Conservation (phyloP, 495 filamentous ascomycete species). For the Penicillium silybi region DNA sequence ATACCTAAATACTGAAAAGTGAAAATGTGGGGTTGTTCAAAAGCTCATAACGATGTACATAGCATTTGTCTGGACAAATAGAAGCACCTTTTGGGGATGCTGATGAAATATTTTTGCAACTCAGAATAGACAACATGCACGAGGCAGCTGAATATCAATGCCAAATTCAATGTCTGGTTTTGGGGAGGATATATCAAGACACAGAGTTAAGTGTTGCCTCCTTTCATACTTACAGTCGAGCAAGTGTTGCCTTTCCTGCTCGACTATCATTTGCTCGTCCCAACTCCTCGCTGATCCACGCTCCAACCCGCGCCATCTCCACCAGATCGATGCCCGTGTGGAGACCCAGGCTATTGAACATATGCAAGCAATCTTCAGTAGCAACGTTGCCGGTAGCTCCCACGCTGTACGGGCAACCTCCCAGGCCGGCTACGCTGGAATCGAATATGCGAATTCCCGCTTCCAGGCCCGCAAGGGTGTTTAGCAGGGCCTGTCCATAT, state of each 20-base stretch:
- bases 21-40: background rate
- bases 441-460: conserved; percentile 89
- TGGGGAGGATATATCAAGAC: background rate
- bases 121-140: background rate
- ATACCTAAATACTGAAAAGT: background rate
- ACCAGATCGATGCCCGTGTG: conserved; percentile 85
- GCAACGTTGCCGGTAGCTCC: conserved; percentile 94
- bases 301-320: conserved; percentile 72
- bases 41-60: background rate
- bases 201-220: conserved; percentile 7
- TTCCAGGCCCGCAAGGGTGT: conserved; percentile 81
- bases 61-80: background rate
- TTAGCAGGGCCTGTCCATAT: conserved; percentile 90
- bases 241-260: conserved; percentile 74
- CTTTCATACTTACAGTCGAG: conserved; percentile 34
- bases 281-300: conserved; percentile 84
- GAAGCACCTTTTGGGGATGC: background rate
- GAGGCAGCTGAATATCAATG: too few relatives aligned
- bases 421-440: conserved; percentile 81
- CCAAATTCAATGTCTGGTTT: too few relatives aligned
- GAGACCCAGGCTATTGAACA: conserved; percentile 79
- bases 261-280: conserved; percentile 70
- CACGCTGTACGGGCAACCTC: conserved; percentile 90
- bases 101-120: background rate
- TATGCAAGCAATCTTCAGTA: conserved; percentile 91